Conservation (phyloP, 768 basidiomycete species). For the Punctularia strigosozonata region DNA sequence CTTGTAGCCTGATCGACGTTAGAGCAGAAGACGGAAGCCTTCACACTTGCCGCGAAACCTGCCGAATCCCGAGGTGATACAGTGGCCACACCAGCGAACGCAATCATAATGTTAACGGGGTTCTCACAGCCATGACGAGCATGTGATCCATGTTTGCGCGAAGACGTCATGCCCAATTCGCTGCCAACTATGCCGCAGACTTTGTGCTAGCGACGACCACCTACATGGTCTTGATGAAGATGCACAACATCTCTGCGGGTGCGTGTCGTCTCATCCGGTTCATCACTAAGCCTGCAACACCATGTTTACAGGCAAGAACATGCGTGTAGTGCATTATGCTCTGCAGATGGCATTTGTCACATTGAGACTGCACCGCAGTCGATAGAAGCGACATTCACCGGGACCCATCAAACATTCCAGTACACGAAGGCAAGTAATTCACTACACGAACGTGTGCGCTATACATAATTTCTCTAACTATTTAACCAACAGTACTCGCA, state of each 20-base stretch:
- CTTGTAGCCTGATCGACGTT: conserved; percentile 26
- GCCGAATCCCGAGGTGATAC: conserved; percentile 28
- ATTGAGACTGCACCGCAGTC: conserved; percentile 48
- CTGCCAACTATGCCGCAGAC: conserved; percentile 44
- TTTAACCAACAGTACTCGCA: conserved; percentile 46
- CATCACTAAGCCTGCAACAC: neutral
- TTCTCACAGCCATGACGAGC: conserved; percentile 28
- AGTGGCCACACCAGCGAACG: neutral
- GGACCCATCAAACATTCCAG: conserved; percentile 47
- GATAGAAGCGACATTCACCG: conserved; percentile 50
- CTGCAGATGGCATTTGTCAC: conserved; percentile 38
- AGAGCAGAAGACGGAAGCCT: conserved; percentile 15
- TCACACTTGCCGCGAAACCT: conserved; percentile 31
- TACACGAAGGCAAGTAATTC: conserved; percentile 42
- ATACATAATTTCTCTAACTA: too few species aligned
- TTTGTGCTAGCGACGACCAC: conserved; percentile 37
- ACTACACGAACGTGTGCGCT: too few species aligned
- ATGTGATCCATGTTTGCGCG: conserved; percentile 38
- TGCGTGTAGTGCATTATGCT: conserved; percentile 30
- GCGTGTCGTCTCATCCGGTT: conserved; percentile 4
- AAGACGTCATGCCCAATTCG: conserved; percentile 37
- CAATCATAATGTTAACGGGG: neutral
- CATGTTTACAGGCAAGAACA: conserved; percentile 33
- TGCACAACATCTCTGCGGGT: conserved; percentile 49
- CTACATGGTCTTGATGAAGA: conserved; percentile 33